Percentiles rank a stretch among this genome's conserved stretches.
Evolutionary conservation across 495 filamentous ascomycete species (phyloP).

Genomic region (Xylaria acuta): DNA sequence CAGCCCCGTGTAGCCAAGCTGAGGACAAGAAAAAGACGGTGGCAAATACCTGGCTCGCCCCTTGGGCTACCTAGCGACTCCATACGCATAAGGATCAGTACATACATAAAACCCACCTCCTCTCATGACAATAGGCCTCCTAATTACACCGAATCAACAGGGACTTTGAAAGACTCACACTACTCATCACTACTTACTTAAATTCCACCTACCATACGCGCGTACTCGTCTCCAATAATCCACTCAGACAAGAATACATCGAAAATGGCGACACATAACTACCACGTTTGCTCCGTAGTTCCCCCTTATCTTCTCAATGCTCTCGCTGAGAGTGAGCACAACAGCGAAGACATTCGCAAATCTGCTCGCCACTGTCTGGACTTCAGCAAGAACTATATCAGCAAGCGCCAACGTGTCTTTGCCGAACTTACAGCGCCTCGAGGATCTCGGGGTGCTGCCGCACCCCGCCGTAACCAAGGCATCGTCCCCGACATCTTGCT

Average conservation of each 20-base stretch:
- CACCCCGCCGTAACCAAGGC: conserved; percentile 26
- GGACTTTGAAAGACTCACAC: neutral
- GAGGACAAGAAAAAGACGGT: neutral
- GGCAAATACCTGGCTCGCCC: neutral
- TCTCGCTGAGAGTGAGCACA: conserved; percentile 42
- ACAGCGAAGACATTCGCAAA: conserved; percentile 34
- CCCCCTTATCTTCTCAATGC: conserved; percentile 48
- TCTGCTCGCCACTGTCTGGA: conserved; percentile 38
- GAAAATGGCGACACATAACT: conserved; percentile 35
- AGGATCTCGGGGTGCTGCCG: conserved; percentile 27
- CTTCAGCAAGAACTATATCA: conserved; percentile 33
- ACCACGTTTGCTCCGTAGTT: conserved; percentile 44
- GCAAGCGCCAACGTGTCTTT: conserved; percentile 40
- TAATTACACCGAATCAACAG: neutral
- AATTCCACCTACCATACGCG: conserved; percentile 5
- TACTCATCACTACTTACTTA: neutral
- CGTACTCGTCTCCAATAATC: conserved; percentile 17
- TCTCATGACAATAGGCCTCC: neutral
- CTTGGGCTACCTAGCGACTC: neutral
- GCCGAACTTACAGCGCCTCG: conserved; percentile 39
- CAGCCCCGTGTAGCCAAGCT: neutral
- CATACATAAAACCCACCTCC: neutral
- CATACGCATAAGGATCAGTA: neutral
- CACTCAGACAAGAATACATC: conserved; percentile 4
- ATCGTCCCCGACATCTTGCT: conserved; percentile 49